These are phyloP conservation scores for Sporothrix humicola DNA, from an alignment of 2,329 filamentous ascomycete genomes.

Conservation along the genomic window DNA sequence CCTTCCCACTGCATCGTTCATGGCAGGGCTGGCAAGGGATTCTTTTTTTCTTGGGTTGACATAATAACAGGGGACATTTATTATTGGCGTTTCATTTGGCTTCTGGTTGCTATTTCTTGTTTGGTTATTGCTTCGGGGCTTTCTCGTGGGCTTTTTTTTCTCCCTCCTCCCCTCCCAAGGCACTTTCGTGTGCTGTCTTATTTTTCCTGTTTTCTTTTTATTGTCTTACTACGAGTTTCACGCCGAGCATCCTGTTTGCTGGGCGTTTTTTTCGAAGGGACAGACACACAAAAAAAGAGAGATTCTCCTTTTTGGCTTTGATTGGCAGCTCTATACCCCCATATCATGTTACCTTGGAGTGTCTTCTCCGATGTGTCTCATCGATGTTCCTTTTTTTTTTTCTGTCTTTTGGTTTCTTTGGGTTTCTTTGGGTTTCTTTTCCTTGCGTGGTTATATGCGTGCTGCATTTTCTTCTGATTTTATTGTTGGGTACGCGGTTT, in stretches of 20 bases:
- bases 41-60: constrained; percentile 2
- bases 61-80: constrained; percentile 6
- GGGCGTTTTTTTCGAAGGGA: not conserved
- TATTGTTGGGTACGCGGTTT: not conserved
- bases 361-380: not conserved
- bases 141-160: not conserved
- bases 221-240: not conserved
- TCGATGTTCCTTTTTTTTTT: not conserved
- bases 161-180: not conserved
- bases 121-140: constrained; percentile 5
- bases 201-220: not conserved
- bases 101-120: not conserved
- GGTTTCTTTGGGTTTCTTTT: not conserved
- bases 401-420: not conserved
- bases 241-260: not conserved
- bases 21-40: constrained; percentile 8
- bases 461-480: not conserved
- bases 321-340: constrained; percentile 20
- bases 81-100: constrained; percentile 6
- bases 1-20: constrained; percentile 21
- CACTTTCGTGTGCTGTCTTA: not conserved
- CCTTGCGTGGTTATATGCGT: not conserved
- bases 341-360: constrained; percentile 19
- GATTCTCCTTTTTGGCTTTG: constrained; percentile 10
- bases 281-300: not conserved